These are phyloP conservation scores for Angomonas deanei DNA, from an alignment of 208 protist species.

Conservation along the genomic window DNA sequence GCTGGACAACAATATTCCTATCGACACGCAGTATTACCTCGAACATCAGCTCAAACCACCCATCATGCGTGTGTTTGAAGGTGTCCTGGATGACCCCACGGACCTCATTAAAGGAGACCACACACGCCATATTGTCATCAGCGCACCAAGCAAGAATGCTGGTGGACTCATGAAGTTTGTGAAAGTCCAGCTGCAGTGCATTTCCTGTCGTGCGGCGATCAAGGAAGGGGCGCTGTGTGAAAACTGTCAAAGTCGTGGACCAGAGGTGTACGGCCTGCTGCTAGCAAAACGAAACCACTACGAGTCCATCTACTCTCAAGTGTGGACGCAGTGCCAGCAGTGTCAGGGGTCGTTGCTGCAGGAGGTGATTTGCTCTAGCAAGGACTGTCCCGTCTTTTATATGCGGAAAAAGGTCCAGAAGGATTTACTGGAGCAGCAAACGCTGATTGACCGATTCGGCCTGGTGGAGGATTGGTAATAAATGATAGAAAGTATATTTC, in stretches of 20 bases:
- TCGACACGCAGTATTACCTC: conserved; percentile 88
- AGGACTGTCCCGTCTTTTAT: conserved; percentile 99
- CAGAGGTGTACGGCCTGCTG: conserved; percentile 92
- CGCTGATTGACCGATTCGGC: conserved; percentile 93
- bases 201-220: conserved; percentile 91
- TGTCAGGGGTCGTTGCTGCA: conserved; percentile 97
- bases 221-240: conserved; percentile 89
- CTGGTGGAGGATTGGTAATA: conserved; percentile 89
- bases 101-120: conserved; percentile 95
- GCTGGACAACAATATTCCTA: conserved; percentile 86
- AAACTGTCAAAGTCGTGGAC: conserved; percentile 82
- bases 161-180: conserved; percentile 98
- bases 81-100: conserved; percentile 93
- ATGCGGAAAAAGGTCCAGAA: conserved; percentile 99
- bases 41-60: conserved; percentile 83
- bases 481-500: not conserved
- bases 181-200: conserved; percentile 93
- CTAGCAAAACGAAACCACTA: conserved; percentile 90
- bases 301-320: conserved; percentile 93
- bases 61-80: conserved; percentile 90
- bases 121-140: conserved; percentile 94
- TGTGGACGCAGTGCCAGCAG: conserved; percentile 99
- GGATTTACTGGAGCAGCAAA: conserved; percentile 94
- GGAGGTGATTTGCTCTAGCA: conserved; percentile 95
- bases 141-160: conserved; percentile 87